A percentile compares a stretch with the other conserved stretches of the same genome.
phyloP scores from a whole-genome alignment of 306 rosid genomes.

The Carpinus viminea region DNA sequence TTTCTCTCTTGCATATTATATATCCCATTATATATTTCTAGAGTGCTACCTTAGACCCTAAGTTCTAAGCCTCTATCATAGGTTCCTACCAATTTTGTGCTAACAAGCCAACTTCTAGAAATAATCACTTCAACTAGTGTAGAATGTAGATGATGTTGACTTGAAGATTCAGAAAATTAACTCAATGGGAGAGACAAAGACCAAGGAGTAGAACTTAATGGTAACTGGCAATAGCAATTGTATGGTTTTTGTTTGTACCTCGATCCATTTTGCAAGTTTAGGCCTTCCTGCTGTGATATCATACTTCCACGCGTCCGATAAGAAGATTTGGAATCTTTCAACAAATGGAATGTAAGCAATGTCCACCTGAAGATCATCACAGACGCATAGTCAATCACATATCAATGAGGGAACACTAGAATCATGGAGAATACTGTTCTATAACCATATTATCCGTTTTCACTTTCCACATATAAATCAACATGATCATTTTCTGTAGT shows the following conservation, averaged over 20 bases:
- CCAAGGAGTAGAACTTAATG: not conserved
- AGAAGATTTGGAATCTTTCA: conserved; percentile 58
- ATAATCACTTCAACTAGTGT: not conserved
- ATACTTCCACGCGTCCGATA: conserved; percentile 41
- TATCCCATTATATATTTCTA: too few species aligned
- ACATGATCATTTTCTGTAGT: not conserved
- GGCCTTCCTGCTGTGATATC: conserved; percentile 66
- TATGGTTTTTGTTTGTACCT: conserved; percentile 39
- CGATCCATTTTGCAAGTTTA: conserved; percentile 58
- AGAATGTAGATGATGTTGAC: not conserved
- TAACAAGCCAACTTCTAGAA: not conserved
- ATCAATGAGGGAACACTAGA: conserved; percentile 17
- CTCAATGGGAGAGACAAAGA: not conserved
- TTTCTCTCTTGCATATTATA: too few species aligned
- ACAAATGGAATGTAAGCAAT: conserved; percentile 60
- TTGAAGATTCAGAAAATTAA: not conserved
- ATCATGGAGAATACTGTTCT: not conserved
- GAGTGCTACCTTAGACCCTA: not conserved
- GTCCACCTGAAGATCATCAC: conserved; percentile 56
- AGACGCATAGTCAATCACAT: not conserved
- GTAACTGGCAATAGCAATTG: not conserved
- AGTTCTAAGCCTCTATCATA: not conserved
- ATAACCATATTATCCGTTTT: not conserved
- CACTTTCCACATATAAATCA: not conserved
- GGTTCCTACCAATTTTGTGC: not conserved